Conservation (phyloP, 192 early-diverging fungal genomes). For the Coemansia sp. region DNA sequence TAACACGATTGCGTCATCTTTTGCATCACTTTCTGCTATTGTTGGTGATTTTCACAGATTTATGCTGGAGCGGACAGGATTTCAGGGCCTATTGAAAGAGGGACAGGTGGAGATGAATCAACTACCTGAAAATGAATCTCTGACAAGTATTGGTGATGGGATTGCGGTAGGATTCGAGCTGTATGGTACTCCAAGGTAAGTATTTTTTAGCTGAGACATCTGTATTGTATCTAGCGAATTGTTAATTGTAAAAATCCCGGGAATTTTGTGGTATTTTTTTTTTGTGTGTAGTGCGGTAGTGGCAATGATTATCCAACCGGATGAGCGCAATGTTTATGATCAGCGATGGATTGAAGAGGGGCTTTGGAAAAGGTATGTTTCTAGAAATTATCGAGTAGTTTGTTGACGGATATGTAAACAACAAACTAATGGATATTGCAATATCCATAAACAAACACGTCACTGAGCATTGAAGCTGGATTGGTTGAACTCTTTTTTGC, state of each 20-base stretch:
- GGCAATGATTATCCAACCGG: constrained; percentile 87
- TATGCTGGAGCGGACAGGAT: constrained; percentile 39
- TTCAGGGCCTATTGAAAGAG: constrained; percentile 18
- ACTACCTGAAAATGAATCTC: constrained; percentile 68
- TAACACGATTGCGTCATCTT: constrained; percentile 94
- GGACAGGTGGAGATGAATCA: constrained; percentile 22
- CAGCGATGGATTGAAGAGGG: constrained; percentile 62
- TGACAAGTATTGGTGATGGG: constrained; percentile 69
- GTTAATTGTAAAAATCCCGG: not conserved
- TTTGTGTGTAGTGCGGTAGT: constrained; percentile 64
- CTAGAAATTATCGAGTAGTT: too few species aligned
- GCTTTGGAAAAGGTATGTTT: constrained; percentile 48
- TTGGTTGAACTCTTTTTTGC: not conserved
- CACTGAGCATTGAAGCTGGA: not conserved
- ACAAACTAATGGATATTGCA: not conserved
- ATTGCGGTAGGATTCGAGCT: constrained; percentile 67
- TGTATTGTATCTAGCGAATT: not conserved
- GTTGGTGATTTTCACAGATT: constrained; percentile 75
- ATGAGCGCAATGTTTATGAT: constrained; percentile 92
- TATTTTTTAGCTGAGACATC: not conserved
- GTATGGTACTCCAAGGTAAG: constrained; percentile 31
- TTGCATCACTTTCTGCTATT: constrained; percentile 75
- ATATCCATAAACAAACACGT: not conserved
- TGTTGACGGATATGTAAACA: not conserved
- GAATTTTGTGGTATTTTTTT: not conserved